phyloP scores from a whole-genome alignment of 805 yeast genomes.

The Candida schatavii region DNA sequence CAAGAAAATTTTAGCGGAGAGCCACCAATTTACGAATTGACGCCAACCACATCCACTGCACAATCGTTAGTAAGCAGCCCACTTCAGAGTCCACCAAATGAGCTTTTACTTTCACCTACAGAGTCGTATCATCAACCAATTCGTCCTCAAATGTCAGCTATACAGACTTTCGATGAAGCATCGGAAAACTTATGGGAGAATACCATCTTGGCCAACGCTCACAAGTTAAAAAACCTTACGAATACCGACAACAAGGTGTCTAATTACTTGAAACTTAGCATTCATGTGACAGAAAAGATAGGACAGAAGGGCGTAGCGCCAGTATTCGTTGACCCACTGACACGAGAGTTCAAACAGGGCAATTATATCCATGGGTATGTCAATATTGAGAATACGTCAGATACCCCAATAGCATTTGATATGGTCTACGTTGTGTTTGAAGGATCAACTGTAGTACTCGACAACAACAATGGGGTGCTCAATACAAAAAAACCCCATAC shows the following conservation, averaged over 20 bases:
- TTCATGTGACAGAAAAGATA: conserved; percentile 35
- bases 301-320: conserved; percentile 41
- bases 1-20: conserved; percentile 39
- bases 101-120: background rate
- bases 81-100: conserved; percentile 3
- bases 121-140: background rate
- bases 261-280: conserved; percentile 27
- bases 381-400: conserved; percentile 30
- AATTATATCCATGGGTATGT: conserved; percentile 44
- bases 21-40: conserved; percentile 38
- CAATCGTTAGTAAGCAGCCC: conserved; percentile 5
- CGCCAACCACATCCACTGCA: conserved; percentile 14
- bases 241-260: conserved; percentile 30
- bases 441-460: conserved; percentile 29
- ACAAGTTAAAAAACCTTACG: conserved; percentile 33
- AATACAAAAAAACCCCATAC: conserved; percentile 24
- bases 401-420: conserved; percentile 36
- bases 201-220: conserved; percentile 42
- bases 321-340: conserved; percentile 28
- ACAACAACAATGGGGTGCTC: conserved; percentile 19
- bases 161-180: conserved; percentile 17
- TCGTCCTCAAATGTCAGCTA: background rate
- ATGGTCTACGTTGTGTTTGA: conserved; percentile 45
- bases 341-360: conserved; percentile 36
- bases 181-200: conserved; percentile 36